These are phyloP conservation scores for Arthonia radiata DNA, from an alignment of 495 filamentous ascomycete genomes.

Conservation along the genomic window DNA sequence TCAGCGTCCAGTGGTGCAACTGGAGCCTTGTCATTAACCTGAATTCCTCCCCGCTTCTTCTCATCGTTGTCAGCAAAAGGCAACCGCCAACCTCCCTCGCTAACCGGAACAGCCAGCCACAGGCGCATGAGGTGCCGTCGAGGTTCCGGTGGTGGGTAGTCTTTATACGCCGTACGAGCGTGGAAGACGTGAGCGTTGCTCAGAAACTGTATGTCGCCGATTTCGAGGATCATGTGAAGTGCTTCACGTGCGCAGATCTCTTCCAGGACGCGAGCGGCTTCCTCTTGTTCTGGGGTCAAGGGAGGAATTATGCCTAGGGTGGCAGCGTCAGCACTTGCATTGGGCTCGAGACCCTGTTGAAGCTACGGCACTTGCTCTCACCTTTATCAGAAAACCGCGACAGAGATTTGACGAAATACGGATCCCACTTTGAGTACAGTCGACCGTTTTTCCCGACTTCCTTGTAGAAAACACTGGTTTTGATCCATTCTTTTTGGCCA, in stretches of 20 bases:
- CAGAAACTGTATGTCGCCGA: conserved; percentile 61
- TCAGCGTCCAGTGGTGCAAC: conserved; percentile 47
- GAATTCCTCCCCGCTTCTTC: conserved; percentile 69
- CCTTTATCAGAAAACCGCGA: conserved; percentile 40
- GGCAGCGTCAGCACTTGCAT: no score
- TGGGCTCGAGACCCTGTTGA: no score
- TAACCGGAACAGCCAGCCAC: conserved; percentile 60
- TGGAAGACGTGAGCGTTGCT: conserved; percentile 45
- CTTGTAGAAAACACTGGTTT: conserved; percentile 47
- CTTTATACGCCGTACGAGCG: conserved; percentile 39
- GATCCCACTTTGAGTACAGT: conserved; percentile 47
- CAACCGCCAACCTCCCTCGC: conserved; percentile 64
- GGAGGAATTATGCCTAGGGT: conserved; percentile 40
- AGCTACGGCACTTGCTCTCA: no score
- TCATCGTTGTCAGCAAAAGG: conserved; percentile 58
- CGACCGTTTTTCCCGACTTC: conserved; percentile 27
- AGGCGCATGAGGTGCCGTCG: conserved; percentile 58
- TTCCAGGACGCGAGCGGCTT: conserved; percentile 41
- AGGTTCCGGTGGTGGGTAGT: conserved; percentile 36
- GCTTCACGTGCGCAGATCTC: conserved; percentile 35
- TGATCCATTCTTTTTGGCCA: conserved; percentile 55
- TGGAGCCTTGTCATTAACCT: conserved; percentile 55
- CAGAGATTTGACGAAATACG: conserved; percentile 49
- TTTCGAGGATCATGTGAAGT: conserved; percentile 54
- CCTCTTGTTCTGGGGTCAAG: conserved; percentile 33